Base-by-base conservation (phyloP, 2,329 filamentous ascomycete species). In the Nigrospora oryzae region DNA sequence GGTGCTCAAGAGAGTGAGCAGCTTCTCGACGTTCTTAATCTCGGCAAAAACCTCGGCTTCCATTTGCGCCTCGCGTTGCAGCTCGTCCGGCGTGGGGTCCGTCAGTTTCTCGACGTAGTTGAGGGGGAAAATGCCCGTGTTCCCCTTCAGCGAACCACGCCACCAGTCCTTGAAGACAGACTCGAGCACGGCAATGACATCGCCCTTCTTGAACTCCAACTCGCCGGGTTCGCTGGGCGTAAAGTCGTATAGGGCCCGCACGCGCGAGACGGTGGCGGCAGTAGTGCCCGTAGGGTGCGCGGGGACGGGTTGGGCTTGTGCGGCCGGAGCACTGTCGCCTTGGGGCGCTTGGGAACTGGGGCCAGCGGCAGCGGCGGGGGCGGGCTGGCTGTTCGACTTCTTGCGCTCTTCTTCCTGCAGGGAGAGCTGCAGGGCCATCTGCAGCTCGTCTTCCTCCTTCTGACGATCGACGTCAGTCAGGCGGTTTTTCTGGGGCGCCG, bases 131-230 rank as follows among this genome's bases (percentile, higher is more conserved):
- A 98, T 98, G 55, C 93, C 93, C 7, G 89, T 96, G 65, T 96
- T 89, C 16, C 93, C 93, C 60, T 90, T 83, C 47, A 98, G 71
- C 36, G 90, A 95, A 1, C 93, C 93, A 56, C 95, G 91, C 93
- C 93, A 98, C 93, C 93, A 98, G 65, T 98, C 93, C 66, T 97
- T 98, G 70, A 94, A 98, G 2, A 97, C 93, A 2, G 90, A 96
- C 66, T 97, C 93, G 36, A 98, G 74, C 14, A 98, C 93, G 1
- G 93, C 91, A 63, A 98, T 98, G 36, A 97, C 85, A 62, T 98
- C 93, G 28, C 93, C 91, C 68, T 95, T 95, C 55, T 90, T 86
- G 64, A 98, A 98, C 55, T 95, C 89, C 49, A 98, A 73, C 69
- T 98, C 93, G 40, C 91, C 93, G 0, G 89, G 81, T 63, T 98